phyloP scores from a whole-genome alignment of 148 eudicot species.

The Camellia sinensis region DNA sequence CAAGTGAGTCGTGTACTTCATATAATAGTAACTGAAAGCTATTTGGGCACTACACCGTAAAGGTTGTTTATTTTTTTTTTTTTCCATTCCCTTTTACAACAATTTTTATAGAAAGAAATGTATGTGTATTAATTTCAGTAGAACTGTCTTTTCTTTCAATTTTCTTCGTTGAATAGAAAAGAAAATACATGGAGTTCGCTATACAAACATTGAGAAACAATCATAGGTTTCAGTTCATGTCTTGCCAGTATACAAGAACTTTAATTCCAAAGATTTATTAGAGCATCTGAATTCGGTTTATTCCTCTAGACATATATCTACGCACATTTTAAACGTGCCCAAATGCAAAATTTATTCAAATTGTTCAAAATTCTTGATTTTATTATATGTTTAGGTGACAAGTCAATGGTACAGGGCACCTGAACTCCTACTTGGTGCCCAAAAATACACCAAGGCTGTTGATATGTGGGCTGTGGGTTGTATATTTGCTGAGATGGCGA shows the following conservation, averaged over 20 bases:
- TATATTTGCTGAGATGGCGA: slow-evolving; percentile 1
- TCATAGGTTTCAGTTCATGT: too few relatives aligned
- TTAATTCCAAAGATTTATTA: not conserved
- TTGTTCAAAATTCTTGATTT: not conserved
- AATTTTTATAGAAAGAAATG: too few relatives aligned
- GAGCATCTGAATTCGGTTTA: not conserved
- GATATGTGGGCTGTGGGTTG: slow-evolving; percentile 1
- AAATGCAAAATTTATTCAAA: not conserved
- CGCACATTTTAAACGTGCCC: not conserved
- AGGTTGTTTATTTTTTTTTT: too few relatives aligned
- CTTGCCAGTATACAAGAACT: too few relatives aligned
- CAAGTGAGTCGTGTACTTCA: too few relatives aligned
- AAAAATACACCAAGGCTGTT: not conserved
- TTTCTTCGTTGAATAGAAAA: too few relatives aligned
- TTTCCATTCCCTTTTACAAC: too few relatives aligned
- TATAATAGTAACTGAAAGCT: too few relatives aligned
- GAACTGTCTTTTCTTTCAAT: not conserved
- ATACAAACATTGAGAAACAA: too few relatives aligned
- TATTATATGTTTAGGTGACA: not conserved
- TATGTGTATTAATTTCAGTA: not conserved
- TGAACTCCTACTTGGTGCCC: not conserved
- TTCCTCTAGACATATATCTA: not conserved
- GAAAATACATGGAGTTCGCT: too few relatives aligned
- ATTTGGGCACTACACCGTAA: too few relatives aligned
- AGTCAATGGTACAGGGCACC: not conserved